Base-by-base conservation (phyloP, 805 yeast genomes). In the Wickerhamiella sorbophila region DNA sequence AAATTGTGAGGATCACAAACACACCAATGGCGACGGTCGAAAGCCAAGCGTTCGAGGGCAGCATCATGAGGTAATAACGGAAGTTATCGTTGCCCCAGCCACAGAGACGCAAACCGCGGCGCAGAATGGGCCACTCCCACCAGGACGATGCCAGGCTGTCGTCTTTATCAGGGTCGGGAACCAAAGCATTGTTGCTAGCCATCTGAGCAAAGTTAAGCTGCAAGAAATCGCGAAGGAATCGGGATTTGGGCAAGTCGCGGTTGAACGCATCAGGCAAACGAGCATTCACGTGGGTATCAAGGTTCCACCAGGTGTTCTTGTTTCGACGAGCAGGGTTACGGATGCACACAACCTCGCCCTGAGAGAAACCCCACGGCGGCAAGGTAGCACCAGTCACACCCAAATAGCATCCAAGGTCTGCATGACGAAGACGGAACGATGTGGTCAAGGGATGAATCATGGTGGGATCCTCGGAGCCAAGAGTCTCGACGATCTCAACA, bases 311-410 rank as follows among this genome's bases (percentile, higher is more conserved):
- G 6, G 86, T 75, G 42, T 71, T 66, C 54, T 75, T 74, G 58
- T 80, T 85, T 41, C 65, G 65, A 9, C 59, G 48, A 21, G 72
- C 60, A 54, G 76, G 64, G 38, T 51, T 48, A 21, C 60, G 58
- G 42, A 59, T 55, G 64, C 99, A 91, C 1, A 77, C 79, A 49
- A 91, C 88, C 66, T 91, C 99, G 48, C 95, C 94, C 67, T 91
- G 99, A 58, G 85, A 75, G 72, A 88, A 82, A 1, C 81, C 98
- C 99, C 99, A 91, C 14, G 84, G 96, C 16, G 99, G 98, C 45
- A 91, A 72, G 34, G 74, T 58, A 44, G 72, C 77, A 54, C 83
- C 94, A 52, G 78, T 71, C 55, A 95, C 80, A 93, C 95, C 87
- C 74, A 91, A 72, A 16, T 95, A 88, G 36, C 93, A 97, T 39